phyloP scores from a whole-genome alignment of 2,329 filamentous ascomycete species.

The Fusarium praegraminearum region DNA sequence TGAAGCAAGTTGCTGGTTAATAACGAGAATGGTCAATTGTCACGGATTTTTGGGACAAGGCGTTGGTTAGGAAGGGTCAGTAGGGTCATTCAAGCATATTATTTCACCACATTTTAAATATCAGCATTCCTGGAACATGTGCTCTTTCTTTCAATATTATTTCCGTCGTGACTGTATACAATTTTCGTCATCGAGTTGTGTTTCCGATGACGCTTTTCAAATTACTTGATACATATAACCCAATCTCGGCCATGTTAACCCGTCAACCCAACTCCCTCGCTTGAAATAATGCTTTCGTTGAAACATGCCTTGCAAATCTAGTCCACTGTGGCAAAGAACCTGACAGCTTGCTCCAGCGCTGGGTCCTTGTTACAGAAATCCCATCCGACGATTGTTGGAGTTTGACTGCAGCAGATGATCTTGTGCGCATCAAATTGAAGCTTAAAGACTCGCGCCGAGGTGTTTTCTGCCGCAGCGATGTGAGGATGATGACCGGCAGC shows the following conservation, averaged over 20 bases:
- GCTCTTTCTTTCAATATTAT: neutral
- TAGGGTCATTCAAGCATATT: conserved; percentile 31
- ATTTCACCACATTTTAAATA: conserved; percentile 14
- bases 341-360: conserved; percentile 80
- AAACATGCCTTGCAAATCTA: conserved; percentile 30
- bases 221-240: conserved; percentile 28
- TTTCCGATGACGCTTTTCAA: neutral
- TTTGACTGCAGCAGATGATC: conserved; percentile 95
- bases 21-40: neutral
- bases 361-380: conserved; percentile 92
- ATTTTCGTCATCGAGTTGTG: neutral
- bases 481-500: conserved; percentile 56
- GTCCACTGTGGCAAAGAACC: conserved; percentile 77
- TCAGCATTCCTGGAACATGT: neutral
- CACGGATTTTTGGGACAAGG: conserved; percentile 28
- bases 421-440: conserved; percentile 93
- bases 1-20: conserved; percentile 81
- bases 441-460: conserved; percentile 83
- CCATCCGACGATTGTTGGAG: conserved; percentile 93
- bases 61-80: conserved; percentile 44
- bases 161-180: neutral
- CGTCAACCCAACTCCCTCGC: conserved; percentile 41
- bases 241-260: conserved; percentile 14
- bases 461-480: conserved; percentile 60
- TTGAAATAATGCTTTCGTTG: conserved; percentile 33